Evolutionary conservation across 176 grass and related monocot species (phyloP).

Genomic region (Carex scoparia): DNA sequence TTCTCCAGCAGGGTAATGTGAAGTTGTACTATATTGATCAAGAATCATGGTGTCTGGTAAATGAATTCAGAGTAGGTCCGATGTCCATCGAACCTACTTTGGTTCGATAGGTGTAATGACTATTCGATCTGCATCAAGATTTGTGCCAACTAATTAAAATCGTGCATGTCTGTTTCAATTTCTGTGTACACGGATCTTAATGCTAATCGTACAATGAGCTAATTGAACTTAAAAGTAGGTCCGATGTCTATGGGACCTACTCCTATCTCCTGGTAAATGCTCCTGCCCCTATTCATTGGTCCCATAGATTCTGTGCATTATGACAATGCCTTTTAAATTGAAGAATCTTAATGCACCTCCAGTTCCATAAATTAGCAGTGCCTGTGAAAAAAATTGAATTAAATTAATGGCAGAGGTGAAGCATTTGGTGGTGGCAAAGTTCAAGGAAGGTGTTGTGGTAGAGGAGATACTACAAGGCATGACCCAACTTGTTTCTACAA

Average conservation of each 20-base stretch:
- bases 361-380: not conserved
- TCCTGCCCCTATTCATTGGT: conserved; percentile 3
- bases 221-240: too few relatives aligned
- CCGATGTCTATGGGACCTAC: too few relatives aligned
- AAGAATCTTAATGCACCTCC: conserved; percentile 20
- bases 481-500: conserved; percentile 32
- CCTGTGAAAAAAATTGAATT: not conserved
- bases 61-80: not conserved
- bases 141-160: too few relatives aligned
- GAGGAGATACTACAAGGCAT: conserved; percentile 39
- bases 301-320: conserved; percentile 15
- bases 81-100: too few relatives aligned
- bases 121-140: too few relatives aligned
- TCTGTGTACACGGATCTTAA: too few relatives aligned
- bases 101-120: too few relatives aligned
- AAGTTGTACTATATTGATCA: not conserved
- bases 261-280: not conserved
- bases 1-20: not conserved
- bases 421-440: conserved; percentile 55
- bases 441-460: conserved; percentile 47
- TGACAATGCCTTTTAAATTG: conserved; percentile 25
- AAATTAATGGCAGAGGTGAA: conserved; percentile 46
- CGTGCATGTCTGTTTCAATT: too few relatives aligned
- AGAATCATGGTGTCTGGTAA: not conserved
- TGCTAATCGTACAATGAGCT: too few relatives aligned